Base-by-base conservation (phyloP, 176 grass and related monocot species). In the Musa schizocarpa region DNA sequence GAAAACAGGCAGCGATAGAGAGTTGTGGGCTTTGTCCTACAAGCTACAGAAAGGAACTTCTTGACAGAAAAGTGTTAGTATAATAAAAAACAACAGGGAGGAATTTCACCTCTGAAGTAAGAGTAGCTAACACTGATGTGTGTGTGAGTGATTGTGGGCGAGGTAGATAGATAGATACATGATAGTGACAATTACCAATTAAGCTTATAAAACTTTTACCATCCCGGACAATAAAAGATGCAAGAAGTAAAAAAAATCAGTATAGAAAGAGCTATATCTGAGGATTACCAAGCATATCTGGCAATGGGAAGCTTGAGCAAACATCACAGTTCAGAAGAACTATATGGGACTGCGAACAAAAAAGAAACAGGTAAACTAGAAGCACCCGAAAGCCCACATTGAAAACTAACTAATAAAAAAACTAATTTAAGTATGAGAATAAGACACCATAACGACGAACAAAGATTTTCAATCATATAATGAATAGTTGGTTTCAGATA, bases 311-410 rank as follows among this genome's bases (percentile, higher is more conserved):
- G 83, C 91, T 99, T 81, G 86, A 94, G 74, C 96, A 99, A 79
- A 99, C 79, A 79, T 99, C 96, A 16, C 91, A 99, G 83, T 99
- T 99, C 71, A 99, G 88, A 87, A 99, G 84, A 81, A 99, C 96
- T 81, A 99, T 94, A 83, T 99, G 91, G 0, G 91, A 89, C 91
- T 99, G 86, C 82, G 69, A 86, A 79, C 11, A 8, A 68, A 52
- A 84, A 82, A 11, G 8, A 63, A 53, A 77, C 14, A 11, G 73
- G 66, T 56, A 13, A 16, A 55, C 1, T 26, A 59, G 54, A 65
- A 74, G 52, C 21, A 55, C 22, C 29, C 10, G 17, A 76, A 48
- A 50, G 77, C 56, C 21, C 23, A 76, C 65, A 24, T 57, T 27
- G 52, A 2, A 21, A 65, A 57, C 53, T 1, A 68, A 68, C 63